Base-by-base conservation (phyloP, 2,329 filamentous ascomycete species). In the Metarhizium humberi region DNA sequence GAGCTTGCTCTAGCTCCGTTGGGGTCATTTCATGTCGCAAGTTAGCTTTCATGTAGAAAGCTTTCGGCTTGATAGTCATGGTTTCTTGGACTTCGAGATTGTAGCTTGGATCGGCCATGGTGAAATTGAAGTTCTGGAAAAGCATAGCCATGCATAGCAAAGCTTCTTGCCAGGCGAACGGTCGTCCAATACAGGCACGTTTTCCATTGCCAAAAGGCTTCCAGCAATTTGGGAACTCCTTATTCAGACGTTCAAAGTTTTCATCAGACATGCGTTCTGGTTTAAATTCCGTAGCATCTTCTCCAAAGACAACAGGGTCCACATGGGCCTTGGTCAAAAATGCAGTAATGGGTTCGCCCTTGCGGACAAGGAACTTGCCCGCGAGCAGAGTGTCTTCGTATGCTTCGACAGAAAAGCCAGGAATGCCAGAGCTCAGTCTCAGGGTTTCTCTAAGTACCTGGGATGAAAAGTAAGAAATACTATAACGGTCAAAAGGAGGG, bases 181-280 rank as follows among this genome's bases (percentile, higher is more conserved):
- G 77, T 1, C 86, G 74, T 4, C 88, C 88, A 57, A 91, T 90
- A 61, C 87, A 92, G 1, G 75, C 84, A 53, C 88, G 74, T 59
- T 79, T 75, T 1, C 87, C 87, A 56, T 87, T 87, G 1, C 88
- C 88, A 61, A 91, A 92, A 3, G 88, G 86, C 69, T 88, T 87
- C 84, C 82, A 87, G 36, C 78, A 77, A 54, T 81, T 81, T 14
- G 77, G 76, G 34, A 82, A 85, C 6, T 88, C 75, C 30, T 80
- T 79, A 57, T 82, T 79, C 25, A 84, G 66, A 3, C 75, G 75
- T 16, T 82, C 75, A 62, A 90, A 90, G 29, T 79, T 76, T 14
- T 84, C 85, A 43, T 88, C 84, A 0, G 85, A 69, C 85, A 90
- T 88, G 10, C 87, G 76, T 65, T 90, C 87, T 0, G 88, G 87